These are phyloP conservation scores for Rutstroemia sp. DNA, from an alignment of 2,329 filamentous ascomycete genomes.

Conservation along the genomic window DNA sequence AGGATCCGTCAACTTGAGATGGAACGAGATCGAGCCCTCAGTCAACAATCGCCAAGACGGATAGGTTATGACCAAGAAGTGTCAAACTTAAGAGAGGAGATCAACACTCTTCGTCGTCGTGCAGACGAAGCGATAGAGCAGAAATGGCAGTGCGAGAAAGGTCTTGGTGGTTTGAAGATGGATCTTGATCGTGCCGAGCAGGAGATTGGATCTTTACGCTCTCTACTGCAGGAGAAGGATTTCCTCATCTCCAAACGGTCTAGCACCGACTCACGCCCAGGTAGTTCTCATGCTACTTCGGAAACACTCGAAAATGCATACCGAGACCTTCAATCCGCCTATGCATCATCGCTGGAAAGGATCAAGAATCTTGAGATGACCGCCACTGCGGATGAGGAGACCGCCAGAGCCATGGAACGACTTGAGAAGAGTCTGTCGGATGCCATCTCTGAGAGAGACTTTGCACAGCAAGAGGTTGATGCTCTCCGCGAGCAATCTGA, in stretches of 20 bases:
- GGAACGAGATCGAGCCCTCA: constrained; percentile 68
- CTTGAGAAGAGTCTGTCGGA: constrained; percentile 62
- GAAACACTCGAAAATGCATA: constrained; percentile 69
- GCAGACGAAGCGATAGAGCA: constrained; percentile 92
- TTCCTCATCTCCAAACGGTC: constrained; percentile 58
- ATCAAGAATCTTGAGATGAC: constrained; percentile 56
- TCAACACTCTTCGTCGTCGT: constrained; percentile 73
- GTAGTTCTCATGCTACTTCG: constrained; percentile 51
- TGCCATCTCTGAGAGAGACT: constrained; percentile 64
- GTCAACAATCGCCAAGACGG: constrained; percentile 56
- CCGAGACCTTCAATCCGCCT: constrained; percentile 65
- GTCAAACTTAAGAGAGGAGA: constrained; percentile 69
- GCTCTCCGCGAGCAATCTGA: constrained; percentile 56
- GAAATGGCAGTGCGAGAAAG: constrained; percentile 94
- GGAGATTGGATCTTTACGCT: constrained; percentile 78
- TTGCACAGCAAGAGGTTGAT: constrained; percentile 58
- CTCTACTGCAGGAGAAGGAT: constrained; percentile 74
- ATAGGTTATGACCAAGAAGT: constrained; percentile 82
- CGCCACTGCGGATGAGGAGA: constrained; percentile 47
- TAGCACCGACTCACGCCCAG: constrained; percentile 33
- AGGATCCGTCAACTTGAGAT: constrained; percentile 68
- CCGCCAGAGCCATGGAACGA: constrained; percentile 53
- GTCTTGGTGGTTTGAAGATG: constrained; percentile 83
- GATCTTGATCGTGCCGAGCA: constrained; percentile 92
- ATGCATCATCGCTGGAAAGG: constrained; percentile 57